Conservation (phyloP, 1,284 basidiomycete genomes). For the Ceratobasidium sp. region DNA sequence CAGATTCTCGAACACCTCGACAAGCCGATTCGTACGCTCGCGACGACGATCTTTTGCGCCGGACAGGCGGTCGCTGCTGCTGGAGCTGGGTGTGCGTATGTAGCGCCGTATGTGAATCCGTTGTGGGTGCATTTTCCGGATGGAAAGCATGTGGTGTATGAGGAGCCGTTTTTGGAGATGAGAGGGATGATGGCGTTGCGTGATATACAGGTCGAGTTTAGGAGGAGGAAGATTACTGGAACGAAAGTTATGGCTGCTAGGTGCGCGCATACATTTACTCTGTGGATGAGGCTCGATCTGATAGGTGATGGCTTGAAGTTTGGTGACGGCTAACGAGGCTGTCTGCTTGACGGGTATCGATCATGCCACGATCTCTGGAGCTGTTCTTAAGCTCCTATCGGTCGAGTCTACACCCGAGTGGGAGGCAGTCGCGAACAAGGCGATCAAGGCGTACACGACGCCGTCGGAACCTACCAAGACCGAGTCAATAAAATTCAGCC, state of each 20-base stretch:
- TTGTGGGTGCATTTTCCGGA: slow-evolving; percentile 54
- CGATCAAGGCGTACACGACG: slow-evolving; percentile 48
- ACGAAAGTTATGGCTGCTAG: slow-evolving; percentile 53
- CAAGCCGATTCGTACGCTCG: slow-evolving; percentile 53
- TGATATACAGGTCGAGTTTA: slow-evolving; percentile 51
- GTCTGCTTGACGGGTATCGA: slow-evolving; percentile 50
- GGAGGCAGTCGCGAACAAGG: slow-evolving; percentile 47
- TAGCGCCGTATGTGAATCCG: slow-evolving; percentile 55
- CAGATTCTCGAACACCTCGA: slow-evolving; percentile 49
- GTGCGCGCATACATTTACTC: slow-evolving; percentile 45
- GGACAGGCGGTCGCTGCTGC: slow-evolving; percentile 54
- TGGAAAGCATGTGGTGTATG: slow-evolving; percentile 47
- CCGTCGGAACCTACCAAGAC: slow-evolving; percentile 21
- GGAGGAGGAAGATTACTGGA: slow-evolving; percentile 38
- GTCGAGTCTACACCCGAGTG: slow-evolving; percentile 48
- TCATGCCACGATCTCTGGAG: slow-evolving; percentile 51
- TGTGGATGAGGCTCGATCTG: not conserved
- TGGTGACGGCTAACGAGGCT: slow-evolving; percentile 52
- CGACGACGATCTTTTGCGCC: slow-evolving; percentile 54
- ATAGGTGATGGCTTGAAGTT: slow-evolving; percentile 27
- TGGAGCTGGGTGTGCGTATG: slow-evolving; percentile 53
- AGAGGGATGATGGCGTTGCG: slow-evolving; percentile 50
- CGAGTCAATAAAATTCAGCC: slow-evolving; percentile 45
- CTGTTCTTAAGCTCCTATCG: slow-evolving; percentile 49
- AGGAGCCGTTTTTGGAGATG: slow-evolving; percentile 51